Percentiles rank a stretch among this genome's conserved stretches.
phyloP scores from a whole-genome alignment of 768 basidiomycete genomes.

The Lactarius akahatsu region DNA sequence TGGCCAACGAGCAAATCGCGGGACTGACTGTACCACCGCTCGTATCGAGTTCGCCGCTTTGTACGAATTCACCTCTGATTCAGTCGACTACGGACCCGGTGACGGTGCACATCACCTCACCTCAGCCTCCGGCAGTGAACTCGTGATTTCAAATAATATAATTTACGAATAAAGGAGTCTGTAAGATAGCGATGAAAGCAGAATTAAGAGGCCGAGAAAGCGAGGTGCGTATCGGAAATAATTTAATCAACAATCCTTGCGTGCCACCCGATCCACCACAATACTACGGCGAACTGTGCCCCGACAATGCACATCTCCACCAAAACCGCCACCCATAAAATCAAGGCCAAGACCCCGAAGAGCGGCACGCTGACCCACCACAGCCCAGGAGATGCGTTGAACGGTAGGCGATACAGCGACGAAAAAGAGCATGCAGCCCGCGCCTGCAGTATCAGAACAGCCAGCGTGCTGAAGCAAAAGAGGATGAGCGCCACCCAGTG shows the following conservation, averaged over 20 bases:
- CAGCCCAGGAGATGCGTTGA: conserved; percentile 59
- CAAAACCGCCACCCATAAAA: conserved; percentile 67
- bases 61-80: conserved; percentile 20
- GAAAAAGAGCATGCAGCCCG: conserved; percentile 58
- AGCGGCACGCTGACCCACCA: conserved; percentile 63
- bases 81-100: conserved; percentile 17
- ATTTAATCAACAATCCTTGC: conserved; percentile 48
- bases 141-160: conserved; percentile 22
- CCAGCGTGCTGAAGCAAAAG: conserved; percentile 50
- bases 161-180: conserved; percentile 22
- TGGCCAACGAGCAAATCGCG: conserved; percentile 13
- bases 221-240: not conserved
- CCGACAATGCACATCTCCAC: conserved; percentile 57
- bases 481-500: conserved; percentile 66
- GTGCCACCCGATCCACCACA: conserved; percentile 79
- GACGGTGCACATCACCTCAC: conserved; percentile 1
- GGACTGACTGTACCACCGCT: conserved; percentile 12
- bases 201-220: conserved; percentile 13
- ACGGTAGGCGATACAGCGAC: conserved; percentile 52
- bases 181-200: conserved; percentile 11
- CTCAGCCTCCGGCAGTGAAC: conserved; percentile 2
- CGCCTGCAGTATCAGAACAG: conserved; percentile 52
- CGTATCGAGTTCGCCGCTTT: conserved; percentile 17
- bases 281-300: conserved; percentile 55
- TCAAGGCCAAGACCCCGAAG: conserved; percentile 60